Percentiles rank a stretch among this genome's conserved stretches.
Evolutionary conservation across 805 yeast genomes (phyloP).

Genomic region (Yarrowia sp.): DNA sequence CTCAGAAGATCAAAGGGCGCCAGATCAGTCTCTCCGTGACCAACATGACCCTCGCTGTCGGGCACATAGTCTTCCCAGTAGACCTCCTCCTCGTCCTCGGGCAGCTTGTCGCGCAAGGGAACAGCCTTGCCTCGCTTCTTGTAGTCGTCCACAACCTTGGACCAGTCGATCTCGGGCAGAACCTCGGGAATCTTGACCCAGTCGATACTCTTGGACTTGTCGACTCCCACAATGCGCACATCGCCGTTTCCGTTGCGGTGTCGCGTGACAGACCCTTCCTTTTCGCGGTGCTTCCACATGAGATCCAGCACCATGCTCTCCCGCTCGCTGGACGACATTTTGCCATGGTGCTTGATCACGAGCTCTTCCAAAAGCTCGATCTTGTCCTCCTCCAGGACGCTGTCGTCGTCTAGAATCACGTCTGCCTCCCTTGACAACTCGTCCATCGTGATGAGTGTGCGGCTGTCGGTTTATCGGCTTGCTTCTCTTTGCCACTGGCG

Average conservation of each 20-base stretch:
- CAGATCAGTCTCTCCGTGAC: constrained; percentile 24
- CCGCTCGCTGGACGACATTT: constrained; percentile 32
- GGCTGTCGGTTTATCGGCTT: background rate
- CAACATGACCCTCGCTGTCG: constrained; percentile 9
- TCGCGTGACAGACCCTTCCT: constrained; percentile 27
- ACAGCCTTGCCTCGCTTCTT: constrained; percentile 7
- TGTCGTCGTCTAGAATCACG: constrained; percentile 38
- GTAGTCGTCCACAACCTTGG: constrained; percentile 14
- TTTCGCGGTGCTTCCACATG: constrained; percentile 44
- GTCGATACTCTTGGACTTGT: constrained; percentile 20
- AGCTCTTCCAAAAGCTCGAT: constrained; percentile 43
- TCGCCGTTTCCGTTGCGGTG: constrained; percentile 16
- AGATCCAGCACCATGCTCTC: constrained; percentile 45
- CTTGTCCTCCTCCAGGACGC: constrained; percentile 42
- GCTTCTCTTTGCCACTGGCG: background rate
- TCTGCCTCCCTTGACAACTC: constrained; percentile 35
- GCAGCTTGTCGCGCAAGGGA: background rate
- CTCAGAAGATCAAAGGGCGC: constrained; percentile 44
- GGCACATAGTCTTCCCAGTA: constrained; percentile 27
- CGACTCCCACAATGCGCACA: constrained; percentile 16
- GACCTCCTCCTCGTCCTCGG: constrained; percentile 25
- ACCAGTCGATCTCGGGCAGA: constrained; percentile 30
- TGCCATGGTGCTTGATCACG: constrained; percentile 34
- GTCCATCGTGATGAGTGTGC: background rate
- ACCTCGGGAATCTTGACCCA: constrained; percentile 20